Evolutionary conservation across 1,284 basidiomycete species (phyloP).

Genomic region (Kwoniella shivajii): DNA sequence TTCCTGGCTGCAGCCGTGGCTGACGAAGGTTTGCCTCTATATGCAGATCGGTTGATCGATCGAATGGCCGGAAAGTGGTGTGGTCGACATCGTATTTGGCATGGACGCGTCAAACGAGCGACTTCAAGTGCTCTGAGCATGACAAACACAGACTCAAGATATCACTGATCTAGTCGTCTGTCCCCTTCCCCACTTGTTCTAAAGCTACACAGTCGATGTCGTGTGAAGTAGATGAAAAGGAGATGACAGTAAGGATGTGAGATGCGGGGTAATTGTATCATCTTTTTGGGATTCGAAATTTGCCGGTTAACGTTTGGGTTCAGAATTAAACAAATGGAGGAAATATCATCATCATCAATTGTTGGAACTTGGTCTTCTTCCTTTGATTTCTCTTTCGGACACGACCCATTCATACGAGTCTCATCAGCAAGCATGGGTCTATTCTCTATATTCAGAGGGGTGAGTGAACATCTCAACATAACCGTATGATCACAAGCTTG

Average conservation of each 20-base stretch:
- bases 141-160: too few species aligned
- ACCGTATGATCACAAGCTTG: not conserved
- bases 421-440: constrained; percentile 38
- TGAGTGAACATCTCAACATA: constrained; percentile 9
- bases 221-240: not conserved
- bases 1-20: not conserved
- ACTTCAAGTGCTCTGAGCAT: constrained; percentile 23
- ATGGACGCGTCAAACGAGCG: constrained; percentile 22
- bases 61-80: constrained; percentile 3
- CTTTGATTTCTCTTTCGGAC: too few species aligned
- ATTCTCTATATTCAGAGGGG: constrained; percentile 46
- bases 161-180: too few species aligned
- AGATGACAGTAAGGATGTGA: not conserved
- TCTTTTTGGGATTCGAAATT: not conserved
- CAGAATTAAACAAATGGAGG: too few species aligned
- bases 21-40: not conserved
- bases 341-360: not conserved
- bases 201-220: not conserved
- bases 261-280: constrained; percentile 1
- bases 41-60: not conserved
- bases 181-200: too few species aligned
- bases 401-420: too few species aligned
- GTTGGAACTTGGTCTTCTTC: too few species aligned
- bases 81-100: constrained; percentile 28
- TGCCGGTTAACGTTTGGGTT: not conserved